Base-by-base conservation (phyloP, 176 grass and related monocot genomes). In the Hsuehochloa calcarea region DNA sequence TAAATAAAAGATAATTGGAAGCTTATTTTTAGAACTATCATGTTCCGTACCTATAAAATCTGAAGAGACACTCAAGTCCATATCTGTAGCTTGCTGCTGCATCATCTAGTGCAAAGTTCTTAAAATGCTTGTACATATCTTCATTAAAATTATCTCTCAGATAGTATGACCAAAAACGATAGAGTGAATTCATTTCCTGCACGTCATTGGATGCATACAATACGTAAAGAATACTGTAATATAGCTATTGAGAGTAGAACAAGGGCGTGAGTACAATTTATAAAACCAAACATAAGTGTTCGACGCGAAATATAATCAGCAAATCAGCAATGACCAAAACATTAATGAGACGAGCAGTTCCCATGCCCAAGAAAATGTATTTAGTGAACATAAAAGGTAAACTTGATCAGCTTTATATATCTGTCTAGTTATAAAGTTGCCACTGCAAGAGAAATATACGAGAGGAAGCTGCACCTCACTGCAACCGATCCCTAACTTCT, bases 131-230 rank as follows among this genome's bases (percentile, higher is more conserved):
- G 60, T 99, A 99, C 92, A 99, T 99, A 19, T 89, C 89, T 72
- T 92, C 86, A 29, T 99, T 92, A 85, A 96, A 96, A 82, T 88
- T 91, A 27, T 99, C 97, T 91, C 97, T 96, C 39, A 99, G 79
- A 84, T 96, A 99, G 70, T 92, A 99, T 40, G 97, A 99, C 97
- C 97, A 99, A 85, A 99, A 99, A 11, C 90, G 88, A 93, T 96
- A 99, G 47, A 99, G 86, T 3, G 93, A 96, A 85, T 99, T 99
- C 97, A 99, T 96, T 95, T 99, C 93, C 97, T 99, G 90, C 75
- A 92, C 13, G 12, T 5, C 43, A 80, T 69, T 31, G 14, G 80
- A 86, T 17, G 8, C 44, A 86, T 22, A 87, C 11, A 73, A 47
- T 65, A 86, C 72, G 27, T 81, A 50, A 74, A 82, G 29, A 40